Evolutionary conservation across 257 asterid genomes (phyloP).

Genomic region (Solanum dulcamara): DNA sequence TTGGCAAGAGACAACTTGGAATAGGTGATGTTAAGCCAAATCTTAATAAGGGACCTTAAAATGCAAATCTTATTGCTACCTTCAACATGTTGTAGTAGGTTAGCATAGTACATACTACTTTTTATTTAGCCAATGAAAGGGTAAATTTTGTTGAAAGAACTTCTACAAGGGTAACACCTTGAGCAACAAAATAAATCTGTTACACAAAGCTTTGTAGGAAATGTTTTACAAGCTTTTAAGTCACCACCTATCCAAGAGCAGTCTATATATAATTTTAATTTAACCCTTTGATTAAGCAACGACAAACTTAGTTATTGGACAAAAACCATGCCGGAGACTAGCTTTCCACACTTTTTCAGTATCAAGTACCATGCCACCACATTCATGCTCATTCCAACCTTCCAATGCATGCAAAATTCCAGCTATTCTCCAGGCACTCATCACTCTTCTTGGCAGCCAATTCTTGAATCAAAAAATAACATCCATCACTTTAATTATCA

Average conservation of each 20-base stretch:
- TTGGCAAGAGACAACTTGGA: background rate
- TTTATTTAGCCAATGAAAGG: background rate
- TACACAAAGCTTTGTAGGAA: background rate
- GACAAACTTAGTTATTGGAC: constrained; percentile 15
- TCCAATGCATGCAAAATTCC: constrained; percentile 70
- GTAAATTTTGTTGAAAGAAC: background rate
- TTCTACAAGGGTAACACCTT: background rate
- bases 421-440: constrained; percentile 68
- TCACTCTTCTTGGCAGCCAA: constrained; percentile 74
- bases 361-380: constrained; percentile 54
- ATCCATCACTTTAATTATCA: background rate
- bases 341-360: constrained; percentile 57
- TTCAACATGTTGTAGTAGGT: background rate
- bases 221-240: too few relatives aligned
- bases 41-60: background rate
- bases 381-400: constrained; percentile 68
- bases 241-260: background rate
- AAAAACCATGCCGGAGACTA: constrained; percentile 54
- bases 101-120: background rate
- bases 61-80: background rate
- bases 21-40: background rate
- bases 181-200: background rate
- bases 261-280: background rate
- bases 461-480: constrained; percentile 27
- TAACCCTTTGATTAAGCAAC: background rate